Base-by-base conservation (phyloP, 305 asterid genomes). In the Fraxinus dipetala region DNA sequence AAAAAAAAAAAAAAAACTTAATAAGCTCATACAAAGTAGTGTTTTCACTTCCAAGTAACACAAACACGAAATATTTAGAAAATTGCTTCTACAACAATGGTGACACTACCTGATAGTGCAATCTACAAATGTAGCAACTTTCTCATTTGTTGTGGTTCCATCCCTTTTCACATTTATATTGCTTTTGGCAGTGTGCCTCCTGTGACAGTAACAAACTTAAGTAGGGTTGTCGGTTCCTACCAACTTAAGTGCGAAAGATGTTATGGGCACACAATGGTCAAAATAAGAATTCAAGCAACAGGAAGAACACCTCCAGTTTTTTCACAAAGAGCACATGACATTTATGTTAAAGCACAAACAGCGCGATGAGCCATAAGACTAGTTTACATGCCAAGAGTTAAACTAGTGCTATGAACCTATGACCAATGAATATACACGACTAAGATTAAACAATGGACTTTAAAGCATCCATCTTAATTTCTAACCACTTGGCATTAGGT, bases 31-130 rank as follows among this genome's bases (percentile, higher is more conserved):
- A 43, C 32, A 63, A 70, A 72, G 14, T 69, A 69, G 38, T 72
- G 26, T n/a, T 31, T 9, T 31, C 45, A 32, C 6, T 72, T 72
- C n/a, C 43, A 31, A 72, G 24, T 16, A 32, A 72, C 45, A 32
- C 32, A 69, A 28, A 67, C 13, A 72, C 11, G n/a, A 70, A 31
- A 32, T 31, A 40, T 32, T 32, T n/a, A 72, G 45, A 72, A 5
- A 32, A 72, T 16, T 16, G 45, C 76, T 72, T 16, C 26, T 40
- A 70, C 48, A 34, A 45, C 40, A 38, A 72, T 40, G 56, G 65
- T 83, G 69, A 74, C 77, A 84, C 65, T 86, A 93, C 99, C 95
- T 89, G 91, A 94, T 87, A 83, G 91, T 81, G 81, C 79, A 72
- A 76, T 80, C 91, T 51, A 92, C 87, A 79, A 93, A 89, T 82